Base-by-base conservation (phyloP, 2,329 filamentous ascomycete species). In the Huntiella abstrusa region DNA sequence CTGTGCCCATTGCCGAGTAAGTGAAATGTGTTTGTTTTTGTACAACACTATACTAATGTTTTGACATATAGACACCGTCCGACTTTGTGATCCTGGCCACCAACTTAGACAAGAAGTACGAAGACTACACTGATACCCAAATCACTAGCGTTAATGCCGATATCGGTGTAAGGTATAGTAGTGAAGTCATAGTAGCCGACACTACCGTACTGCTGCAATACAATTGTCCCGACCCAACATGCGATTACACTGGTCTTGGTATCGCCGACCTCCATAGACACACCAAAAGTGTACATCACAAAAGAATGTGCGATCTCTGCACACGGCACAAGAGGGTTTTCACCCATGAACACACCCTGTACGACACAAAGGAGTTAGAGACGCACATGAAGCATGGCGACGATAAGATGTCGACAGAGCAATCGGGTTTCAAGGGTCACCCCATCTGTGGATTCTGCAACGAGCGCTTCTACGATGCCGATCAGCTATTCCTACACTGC, bases 321-420 rank as follows among this genome's bases (percentile, higher is more conserved):
- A 73, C 87, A 5, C 70, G 86, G 50, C 87, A 95, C 66, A 98
- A 98, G 64, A 95, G 94, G 58, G 86, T 95, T 33, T 98, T 98
- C 55, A 95, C 91, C 1, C 91, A 98, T 62, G 91, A 98, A 62
- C 91, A 98, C 59, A 84, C 92, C 52, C 70, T 98, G 1, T 96
- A 95, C 60, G 80, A 83, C 1, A 72, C 77, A 51, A 73, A 78
- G 52, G 84, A 88, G 54, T 68, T 96, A 43, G 77, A 83, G 54
- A 82, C 76, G 55, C 91, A 98, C 60, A 92, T 96, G 71, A 82
- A 76, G 51, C 77, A 80, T 52, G 91, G 91, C 49, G 91, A 98
- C 56, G 84, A 96, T 59, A 80, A 80, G 52, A 88, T 91, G 33
- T 81, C 87, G 0, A 68, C 82, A 34, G 84, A 95, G 55, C 91